Conservation (phyloP, 208 protist genomes). For the Acanthamoeba healyi region DNA sequence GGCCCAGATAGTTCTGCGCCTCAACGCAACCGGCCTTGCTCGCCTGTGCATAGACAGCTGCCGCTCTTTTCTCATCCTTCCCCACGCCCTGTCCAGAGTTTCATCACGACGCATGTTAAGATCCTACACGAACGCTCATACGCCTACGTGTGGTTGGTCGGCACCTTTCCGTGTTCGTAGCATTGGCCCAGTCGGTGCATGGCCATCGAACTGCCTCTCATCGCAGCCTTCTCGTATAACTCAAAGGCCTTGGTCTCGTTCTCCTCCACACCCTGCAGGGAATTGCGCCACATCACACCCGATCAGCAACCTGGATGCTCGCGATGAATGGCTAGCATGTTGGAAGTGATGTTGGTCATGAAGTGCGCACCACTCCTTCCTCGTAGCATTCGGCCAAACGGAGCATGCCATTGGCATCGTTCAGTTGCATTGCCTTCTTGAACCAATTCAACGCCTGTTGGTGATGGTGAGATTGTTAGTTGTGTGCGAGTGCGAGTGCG, state of each 20-base stretch:
- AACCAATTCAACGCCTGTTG: not conserved
- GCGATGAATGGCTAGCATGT: too few relatives aligned
- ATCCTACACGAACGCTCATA: too few relatives aligned
- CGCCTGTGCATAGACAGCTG: not conserved
- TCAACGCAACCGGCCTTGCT: not conserved
- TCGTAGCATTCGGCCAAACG: not conserved
- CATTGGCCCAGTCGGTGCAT: not conserved
- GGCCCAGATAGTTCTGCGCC: not conserved
- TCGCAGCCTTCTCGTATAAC: not conserved
- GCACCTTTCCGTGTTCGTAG: not conserved
- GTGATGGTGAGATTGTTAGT: not conserved
- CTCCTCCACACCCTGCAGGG: not conserved
- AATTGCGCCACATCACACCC: not conserved
- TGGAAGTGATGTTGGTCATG: not conserved
- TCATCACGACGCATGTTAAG: not conserved
- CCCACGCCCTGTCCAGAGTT: not conserved
- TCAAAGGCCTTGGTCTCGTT: not conserved
- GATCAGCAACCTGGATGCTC: not conserved
- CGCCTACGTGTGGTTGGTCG: too few relatives aligned
- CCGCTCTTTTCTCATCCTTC: not conserved
- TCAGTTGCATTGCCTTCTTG: not conserved
- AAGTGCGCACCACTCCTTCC: not conserved
- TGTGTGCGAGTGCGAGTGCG: not conserved
- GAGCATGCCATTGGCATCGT: not conserved
- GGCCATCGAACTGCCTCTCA: not conserved